Conservation (phyloP, 768 basidiomycete genomes). For the Tricholoma sp. region DNA sequence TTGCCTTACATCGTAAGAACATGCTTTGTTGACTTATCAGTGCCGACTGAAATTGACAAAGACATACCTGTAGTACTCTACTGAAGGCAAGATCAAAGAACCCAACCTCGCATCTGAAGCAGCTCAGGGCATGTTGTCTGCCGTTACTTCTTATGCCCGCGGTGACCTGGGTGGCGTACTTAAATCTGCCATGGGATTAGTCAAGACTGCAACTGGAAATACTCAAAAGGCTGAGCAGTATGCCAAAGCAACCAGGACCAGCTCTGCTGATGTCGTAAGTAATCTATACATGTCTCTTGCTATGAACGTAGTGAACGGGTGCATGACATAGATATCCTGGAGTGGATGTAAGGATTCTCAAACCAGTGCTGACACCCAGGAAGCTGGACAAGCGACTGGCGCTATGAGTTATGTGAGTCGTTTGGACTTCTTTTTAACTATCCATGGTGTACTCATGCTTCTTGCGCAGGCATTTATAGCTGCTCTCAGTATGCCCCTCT, state of each 20-base stretch:
- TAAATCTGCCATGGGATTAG: conserved; percentile 63
- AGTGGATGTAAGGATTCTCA: conserved; percentile 79
- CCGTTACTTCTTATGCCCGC: conserved; percentile 68
- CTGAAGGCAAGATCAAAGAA: conserved; percentile 93
- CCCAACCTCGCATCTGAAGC: conserved; percentile 87
- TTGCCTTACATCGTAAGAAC: conserved; percentile 58
- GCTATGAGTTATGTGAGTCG: conserved; percentile 73
- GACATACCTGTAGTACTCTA: conserved; percentile 64
- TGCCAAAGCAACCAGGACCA: conserved; percentile 61
- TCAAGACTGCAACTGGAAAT: conserved; percentile 70
- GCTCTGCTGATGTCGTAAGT: conserved; percentile 82
- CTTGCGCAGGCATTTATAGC: conserved; percentile 48
- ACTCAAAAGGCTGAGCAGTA: conserved; percentile 59
- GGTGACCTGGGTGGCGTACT: conserved; percentile 82
- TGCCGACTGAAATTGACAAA: background rate
- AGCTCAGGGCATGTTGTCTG: conserved; percentile 79
- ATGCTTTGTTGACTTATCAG: background rate
- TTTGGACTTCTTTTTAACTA: background rate
- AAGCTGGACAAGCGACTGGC: conserved; percentile 63
- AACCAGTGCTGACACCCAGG: conserved; percentile 74
- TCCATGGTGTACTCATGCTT: background rate
- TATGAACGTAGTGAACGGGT: background rate
- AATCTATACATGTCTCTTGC: background rate
- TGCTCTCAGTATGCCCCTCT: conserved; percentile 39
- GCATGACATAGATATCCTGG: conserved; percentile 62